These are phyloP conservation scores for Yamadazyma akitaensis DNA, from an alignment of 805 yeast species.

Conservation along the genomic window DNA sequence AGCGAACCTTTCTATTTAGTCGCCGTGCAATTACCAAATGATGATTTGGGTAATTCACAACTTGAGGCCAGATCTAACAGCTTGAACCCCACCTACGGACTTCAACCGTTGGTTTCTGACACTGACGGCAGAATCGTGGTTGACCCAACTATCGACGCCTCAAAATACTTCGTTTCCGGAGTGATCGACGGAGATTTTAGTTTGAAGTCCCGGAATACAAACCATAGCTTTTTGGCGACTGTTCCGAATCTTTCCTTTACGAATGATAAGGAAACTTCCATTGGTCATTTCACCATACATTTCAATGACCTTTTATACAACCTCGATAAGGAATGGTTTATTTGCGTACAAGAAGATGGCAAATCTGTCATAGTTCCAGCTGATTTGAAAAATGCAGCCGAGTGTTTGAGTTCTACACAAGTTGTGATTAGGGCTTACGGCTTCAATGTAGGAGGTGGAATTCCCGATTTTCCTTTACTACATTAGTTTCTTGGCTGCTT, in stretches of 20 bases:
- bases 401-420: background rate
- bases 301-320: conserved; percentile 4
- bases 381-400: background rate
- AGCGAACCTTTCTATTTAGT: conserved; percentile 8
- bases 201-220: background rate
- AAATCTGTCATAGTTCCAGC: background rate
- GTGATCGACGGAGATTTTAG: conserved; percentile 7
- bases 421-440: conserved; percentile 8
- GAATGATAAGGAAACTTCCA: background rate
- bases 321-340: background rate
- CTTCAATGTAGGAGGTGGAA: conserved; percentile 2
- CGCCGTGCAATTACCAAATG: conserved; percentile 7
- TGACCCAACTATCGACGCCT: conserved; percentile 1
- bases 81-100: background rate
- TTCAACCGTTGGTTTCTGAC: conserved; percentile 6
- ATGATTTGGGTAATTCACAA: background rate
- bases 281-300: conserved; percentile 5
- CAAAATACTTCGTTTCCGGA: conserved; percentile 6
- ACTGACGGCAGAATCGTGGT: conserved; percentile 6
- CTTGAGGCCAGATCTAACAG: no score
- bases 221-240: background rate
- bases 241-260: background rate
- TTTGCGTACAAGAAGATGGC: background rate
- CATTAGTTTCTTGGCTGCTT: background rate
- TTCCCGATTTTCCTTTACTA: conserved; percentile 11